These are phyloP conservation scores for Sporothrix globosa DNA, from an alignment of 2,329 filamentous ascomycete genomes.

Conservation along the genomic window DNA sequence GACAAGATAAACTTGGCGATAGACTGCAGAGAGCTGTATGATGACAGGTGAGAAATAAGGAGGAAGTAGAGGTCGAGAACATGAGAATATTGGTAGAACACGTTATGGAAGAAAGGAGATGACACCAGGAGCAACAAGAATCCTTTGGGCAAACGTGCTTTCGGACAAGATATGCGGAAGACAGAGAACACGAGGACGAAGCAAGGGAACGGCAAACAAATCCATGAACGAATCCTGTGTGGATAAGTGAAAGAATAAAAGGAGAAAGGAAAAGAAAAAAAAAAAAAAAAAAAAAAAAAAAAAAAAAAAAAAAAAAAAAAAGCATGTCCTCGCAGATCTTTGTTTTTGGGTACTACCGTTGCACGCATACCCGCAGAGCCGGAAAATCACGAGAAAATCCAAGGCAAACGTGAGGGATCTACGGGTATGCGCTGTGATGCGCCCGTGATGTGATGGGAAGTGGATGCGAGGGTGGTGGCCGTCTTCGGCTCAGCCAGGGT, in stretches of 20 bases:
- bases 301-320: background rate
- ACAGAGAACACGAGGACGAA: background rate
- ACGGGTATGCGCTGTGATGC: background rate
- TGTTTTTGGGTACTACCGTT: slow-evolving; percentile 10
- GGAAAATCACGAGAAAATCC: background rate
- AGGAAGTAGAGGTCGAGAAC: background rate
- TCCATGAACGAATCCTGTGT: no score
- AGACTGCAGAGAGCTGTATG: background rate
- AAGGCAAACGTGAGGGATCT: background rate
- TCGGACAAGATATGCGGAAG: background rate
- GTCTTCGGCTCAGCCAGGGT: slow-evolving; percentile 1
- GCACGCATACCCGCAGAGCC: background rate
- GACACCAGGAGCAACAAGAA: background rate
- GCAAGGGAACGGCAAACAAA: background rate
- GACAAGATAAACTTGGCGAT: background rate
- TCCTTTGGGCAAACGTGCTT: slow-evolving; percentile 8
- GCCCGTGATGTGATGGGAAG: background rate
- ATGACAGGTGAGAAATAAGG: background rate
- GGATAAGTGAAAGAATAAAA: background rate
- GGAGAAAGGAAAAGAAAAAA: background rate
- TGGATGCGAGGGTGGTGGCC: background rate
- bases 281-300: background rate
- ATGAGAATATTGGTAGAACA: background rate
- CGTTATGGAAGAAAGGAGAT: slow-evolving; percentile 1
- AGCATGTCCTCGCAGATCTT: background rate